phyloP scores from a whole-genome alignment of 129 eudicot genomes.

The Mikania micrantha region DNA sequence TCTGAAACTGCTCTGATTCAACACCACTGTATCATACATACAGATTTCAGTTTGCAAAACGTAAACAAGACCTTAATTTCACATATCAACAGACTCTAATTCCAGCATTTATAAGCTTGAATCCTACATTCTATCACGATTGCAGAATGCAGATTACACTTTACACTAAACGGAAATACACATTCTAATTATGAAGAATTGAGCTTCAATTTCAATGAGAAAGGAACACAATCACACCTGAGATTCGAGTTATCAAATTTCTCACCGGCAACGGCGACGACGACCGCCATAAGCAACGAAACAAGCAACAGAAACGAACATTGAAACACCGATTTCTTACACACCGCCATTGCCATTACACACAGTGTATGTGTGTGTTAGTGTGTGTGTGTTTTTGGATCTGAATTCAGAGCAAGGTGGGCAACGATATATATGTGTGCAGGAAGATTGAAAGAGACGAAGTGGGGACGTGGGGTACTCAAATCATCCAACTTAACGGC shows the following conservation, averaged over 20 bases:
- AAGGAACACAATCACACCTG: constrained; percentile 12
- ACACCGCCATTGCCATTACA: constrained; percentile 23
- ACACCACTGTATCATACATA: constrained; percentile 34
- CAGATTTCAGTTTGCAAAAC: neutral
- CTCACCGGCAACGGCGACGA: neutral
- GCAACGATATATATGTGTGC: constrained; percentile 25
- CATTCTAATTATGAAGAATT: neutral
- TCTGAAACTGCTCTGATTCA: constrained; percentile 53
- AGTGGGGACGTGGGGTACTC: constrained; percentile 18
- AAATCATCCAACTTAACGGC: constrained; percentile 49
- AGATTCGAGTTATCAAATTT: neutral
- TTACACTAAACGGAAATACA: neutral
- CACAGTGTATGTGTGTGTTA: constrained; percentile 12
- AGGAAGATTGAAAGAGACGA: constrained; percentile 22
- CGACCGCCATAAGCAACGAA: constrained; percentile 6
- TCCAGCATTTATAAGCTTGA: neutral
- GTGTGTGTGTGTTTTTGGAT: constrained; percentile 15
- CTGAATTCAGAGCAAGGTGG: constrained; percentile 17
- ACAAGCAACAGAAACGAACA: constrained; percentile 15
- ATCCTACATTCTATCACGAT: neutral
- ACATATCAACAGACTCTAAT: neutral
- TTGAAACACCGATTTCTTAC: constrained; percentile 9
- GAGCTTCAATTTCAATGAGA: constrained; percentile 9
- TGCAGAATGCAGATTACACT: no score
- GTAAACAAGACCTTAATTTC: constrained; percentile 4